Conservation (phyloP, 331 rosid species). For the Quercus tomentella region DNA sequence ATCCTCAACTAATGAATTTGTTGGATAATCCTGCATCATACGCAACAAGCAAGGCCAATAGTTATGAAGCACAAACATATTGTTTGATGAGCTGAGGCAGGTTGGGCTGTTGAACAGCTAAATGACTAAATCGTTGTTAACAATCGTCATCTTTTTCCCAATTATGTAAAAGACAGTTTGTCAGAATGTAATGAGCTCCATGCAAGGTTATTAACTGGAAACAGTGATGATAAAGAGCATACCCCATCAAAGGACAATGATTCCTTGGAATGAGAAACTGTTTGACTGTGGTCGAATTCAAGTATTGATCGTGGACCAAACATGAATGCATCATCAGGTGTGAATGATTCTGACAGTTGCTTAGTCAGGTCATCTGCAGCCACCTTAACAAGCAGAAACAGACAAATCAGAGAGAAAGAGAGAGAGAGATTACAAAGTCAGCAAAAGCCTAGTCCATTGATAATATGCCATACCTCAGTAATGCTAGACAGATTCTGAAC, state of each 20-base stretch:
- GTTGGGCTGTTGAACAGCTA: not conserved
- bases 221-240: slow-evolving; percentile 17
- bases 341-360: slow-evolving; percentile 66
- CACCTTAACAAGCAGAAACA: slow-evolving; percentile 55
- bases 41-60: not conserved
- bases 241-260: slow-evolving; percentile 92
- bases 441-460: not conserved
- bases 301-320: slow-evolving; percentile 79
- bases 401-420: slow-evolving; percentile 7
- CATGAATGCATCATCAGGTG: slow-evolving; percentile 81
- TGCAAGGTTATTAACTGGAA: not conserved
- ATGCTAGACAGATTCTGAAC: slow-evolving; percentile 52
- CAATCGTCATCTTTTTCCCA: not conserved
- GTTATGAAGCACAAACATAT: not conserved
- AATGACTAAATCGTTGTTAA: too few species aligned
- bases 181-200: not conserved
- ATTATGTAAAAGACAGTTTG: not conserved
- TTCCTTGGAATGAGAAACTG: slow-evolving; percentile 52
- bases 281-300: slow-evolving; percentile 50
- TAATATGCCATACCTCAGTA: slow-evolving; percentile 54
- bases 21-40: slow-evolving; percentile 59
- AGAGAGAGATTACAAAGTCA: not conserved
- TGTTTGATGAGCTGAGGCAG: not conserved
- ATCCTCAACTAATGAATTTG: slow-evolving; percentile 60
- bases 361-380: slow-evolving; percentile 49